These are phyloP conservation scores for Corchorus olitorius DNA, from an alignment of 345 rosid genomes.

Conservation along the genomic window DNA sequence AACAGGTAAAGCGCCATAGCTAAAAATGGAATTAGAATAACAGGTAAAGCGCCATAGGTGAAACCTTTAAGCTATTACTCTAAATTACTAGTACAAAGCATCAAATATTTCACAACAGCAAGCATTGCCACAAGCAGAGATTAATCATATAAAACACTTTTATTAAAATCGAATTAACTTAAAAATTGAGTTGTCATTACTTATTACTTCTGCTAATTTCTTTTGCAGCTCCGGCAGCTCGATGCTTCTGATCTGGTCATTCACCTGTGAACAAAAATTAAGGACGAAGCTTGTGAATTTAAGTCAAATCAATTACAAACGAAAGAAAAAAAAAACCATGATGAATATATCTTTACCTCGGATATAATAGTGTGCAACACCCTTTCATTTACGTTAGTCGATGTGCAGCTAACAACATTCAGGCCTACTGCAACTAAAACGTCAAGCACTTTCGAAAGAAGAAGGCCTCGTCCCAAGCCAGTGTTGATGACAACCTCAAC, in stretches of 20 bases:
- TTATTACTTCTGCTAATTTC: slow-evolving; percentile 29
- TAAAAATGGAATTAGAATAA: no score
- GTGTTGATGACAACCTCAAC: slow-evolving; percentile 45
- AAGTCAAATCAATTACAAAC: neutral
- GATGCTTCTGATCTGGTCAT: slow-evolving; percentile 32
- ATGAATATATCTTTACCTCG: slow-evolving; percentile 36
- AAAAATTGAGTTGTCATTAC: neutral
- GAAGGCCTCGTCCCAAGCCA: slow-evolving; percentile 24
- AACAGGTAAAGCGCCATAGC: no score
- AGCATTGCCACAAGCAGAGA: no score
- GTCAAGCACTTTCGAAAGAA: slow-evolving; percentile 51
- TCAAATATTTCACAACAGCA: no score
- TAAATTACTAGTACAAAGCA: no score
- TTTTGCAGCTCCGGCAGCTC: slow-evolving; percentile 32
- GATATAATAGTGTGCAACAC: slow-evolving; percentile 49
- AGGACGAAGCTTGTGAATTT: neutral
- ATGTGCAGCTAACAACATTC: slow-evolving; percentile 43
- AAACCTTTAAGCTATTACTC: no score
- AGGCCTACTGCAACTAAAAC: slow-evolving; percentile 50
- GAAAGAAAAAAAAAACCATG: neutral
- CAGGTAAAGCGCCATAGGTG: no score
- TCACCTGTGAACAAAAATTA: slow-evolving; percentile 48
- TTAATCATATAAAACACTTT: neutral
- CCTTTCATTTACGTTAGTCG: slow-evolving; percentile 48
- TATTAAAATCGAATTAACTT: neutral